phyloP scores from a whole-genome alignment of 2,329 filamentous ascomycete genomes.

The Cytospora chrysosperma region DNA sequence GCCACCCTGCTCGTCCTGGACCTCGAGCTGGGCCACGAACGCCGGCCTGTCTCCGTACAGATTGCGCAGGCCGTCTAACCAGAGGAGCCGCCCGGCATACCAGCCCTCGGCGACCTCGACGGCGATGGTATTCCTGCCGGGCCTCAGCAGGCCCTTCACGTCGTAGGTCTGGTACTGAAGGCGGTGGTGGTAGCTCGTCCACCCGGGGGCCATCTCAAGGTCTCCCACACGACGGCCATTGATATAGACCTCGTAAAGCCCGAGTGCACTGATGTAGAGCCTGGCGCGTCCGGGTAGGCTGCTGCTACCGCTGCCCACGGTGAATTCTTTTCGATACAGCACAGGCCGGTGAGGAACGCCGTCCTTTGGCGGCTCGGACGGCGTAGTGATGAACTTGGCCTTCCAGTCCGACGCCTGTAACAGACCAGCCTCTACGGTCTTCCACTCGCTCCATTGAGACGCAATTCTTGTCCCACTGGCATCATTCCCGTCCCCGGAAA shows the following conservation, averaged over 20 bases:
- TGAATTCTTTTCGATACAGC: conserved; percentile 18
- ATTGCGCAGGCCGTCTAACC: conserved; percentile 30
- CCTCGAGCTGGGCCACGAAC: conserved; percentile 32
- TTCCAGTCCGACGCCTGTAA: conserved; percentile 19
- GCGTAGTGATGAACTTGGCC: conserved; percentile 20
- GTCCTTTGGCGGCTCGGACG: conserved; percentile 4
- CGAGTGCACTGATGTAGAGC: conserved; percentile 34
- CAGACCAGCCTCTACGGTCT: conserved; percentile 16
- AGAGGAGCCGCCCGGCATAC: conserved; percentile 45
- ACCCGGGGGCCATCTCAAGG: conserved; percentile 41
- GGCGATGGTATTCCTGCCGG: conserved; percentile 41
- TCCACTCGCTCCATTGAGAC: conserved; percentile 12
- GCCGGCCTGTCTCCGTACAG: conserved; percentile 35
- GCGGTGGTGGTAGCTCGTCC: conserved; percentile 44
- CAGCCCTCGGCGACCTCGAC: conserved; percentile 53
- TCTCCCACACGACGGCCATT: conserved; percentile 37
- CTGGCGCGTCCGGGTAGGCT: conserved; percentile 11
- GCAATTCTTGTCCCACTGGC: background rate
- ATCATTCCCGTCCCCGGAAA: background rate
- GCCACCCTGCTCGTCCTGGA: conserved; percentile 27
- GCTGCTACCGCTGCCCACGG: background rate
- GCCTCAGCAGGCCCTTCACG: conserved; percentile 36
- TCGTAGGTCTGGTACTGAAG: conserved; percentile 45
- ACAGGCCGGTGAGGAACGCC: conserved; percentile 16
- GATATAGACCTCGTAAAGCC: conserved; percentile 39